Evolutionary conservation across 2,329 filamentous ascomycete species (phyloP).

Genomic region (Clonostachys chloroleuca): DNA sequence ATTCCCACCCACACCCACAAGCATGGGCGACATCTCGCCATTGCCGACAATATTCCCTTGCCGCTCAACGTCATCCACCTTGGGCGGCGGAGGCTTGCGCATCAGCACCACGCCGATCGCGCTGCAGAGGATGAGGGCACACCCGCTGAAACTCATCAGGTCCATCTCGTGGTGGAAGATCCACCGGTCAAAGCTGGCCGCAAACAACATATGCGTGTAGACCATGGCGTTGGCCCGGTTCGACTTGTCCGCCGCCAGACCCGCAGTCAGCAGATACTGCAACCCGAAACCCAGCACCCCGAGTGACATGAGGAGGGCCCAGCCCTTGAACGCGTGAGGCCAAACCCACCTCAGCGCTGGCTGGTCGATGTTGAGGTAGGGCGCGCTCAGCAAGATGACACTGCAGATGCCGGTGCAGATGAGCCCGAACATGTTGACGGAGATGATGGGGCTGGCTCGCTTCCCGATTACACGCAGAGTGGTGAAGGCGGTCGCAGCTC

Average conservation of each 20-base stretch:
- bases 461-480: slow-evolving; percentile 76
- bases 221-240: slow-evolving; percentile 54
- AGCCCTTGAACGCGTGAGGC: slow-evolving; percentile 44
- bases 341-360: slow-evolving; percentile 38
- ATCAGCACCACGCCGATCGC: slow-evolving; percentile 44
- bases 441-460: slow-evolving; percentile 76
- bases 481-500: slow-evolving; percentile 69
- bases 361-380: slow-evolving; percentile 37
- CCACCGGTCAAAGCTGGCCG: slow-evolving; percentile 44
- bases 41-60: slow-evolving; percentile 18
- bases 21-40: slow-evolving; percentile 33
- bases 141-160: slow-evolving; percentile 42
- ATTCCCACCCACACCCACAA: slow-evolving; percentile 21
- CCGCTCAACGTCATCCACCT: slow-evolving; percentile 24
- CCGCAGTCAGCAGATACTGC: slow-evolving; percentile 81
- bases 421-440: slow-evolving; percentile 77
- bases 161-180: slow-evolving; percentile 48
- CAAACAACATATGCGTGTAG: slow-evolving; percentile 54
- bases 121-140: slow-evolving; percentile 46
- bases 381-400: slow-evolving; percentile 50
- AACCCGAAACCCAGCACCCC: slow-evolving; percentile 74
- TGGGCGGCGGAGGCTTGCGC: slow-evolving; percentile 23
- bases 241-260: slow-evolving; percentile 66
- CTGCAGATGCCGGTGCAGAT: slow-evolving; percentile 67
- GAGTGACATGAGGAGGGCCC: slow-evolving; percentile 63